phyloP scores from a whole-genome alignment of 495 filamentous ascomycete species.

The Schizothecium vesticola region DNA sequence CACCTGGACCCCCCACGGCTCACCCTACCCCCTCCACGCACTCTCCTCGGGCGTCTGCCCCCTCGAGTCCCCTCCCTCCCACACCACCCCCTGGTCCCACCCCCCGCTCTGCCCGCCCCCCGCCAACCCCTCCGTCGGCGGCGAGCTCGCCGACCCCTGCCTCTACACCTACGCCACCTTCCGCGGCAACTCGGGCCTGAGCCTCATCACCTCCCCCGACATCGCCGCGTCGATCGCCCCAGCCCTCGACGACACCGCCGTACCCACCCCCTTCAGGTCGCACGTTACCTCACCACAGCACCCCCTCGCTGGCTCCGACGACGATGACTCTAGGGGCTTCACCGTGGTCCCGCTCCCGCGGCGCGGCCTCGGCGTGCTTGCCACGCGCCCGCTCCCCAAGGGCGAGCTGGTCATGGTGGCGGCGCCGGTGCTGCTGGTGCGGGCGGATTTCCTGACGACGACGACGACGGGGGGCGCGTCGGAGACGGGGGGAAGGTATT shows the following conservation, averaged over 20 bases:
- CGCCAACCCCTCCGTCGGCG: conserved; percentile 2
- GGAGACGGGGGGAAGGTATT: conserved; percentile 2
- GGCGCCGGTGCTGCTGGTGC: conserved; percentile 24
- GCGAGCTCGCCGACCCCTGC: conserved; percentile 23
- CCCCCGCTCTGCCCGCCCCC: conserved; percentile 25
- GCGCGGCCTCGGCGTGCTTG: conserved; percentile 28
- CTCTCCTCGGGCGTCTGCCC: conserved; percentile 9
- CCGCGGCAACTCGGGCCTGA: conserved; percentile 22
- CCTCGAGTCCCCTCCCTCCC: not conserved
- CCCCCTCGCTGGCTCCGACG: not conserved
- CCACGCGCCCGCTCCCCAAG: conserved; percentile 16
- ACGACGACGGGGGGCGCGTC: not conserved
- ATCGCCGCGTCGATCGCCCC: conserved; percentile 20
- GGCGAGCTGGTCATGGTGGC: conserved; percentile 27
- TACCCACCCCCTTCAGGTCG: conserved; percentile 9
- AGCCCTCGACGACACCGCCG: conserved; percentile 21
- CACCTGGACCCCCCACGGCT: conserved; percentile 17
- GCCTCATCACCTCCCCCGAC: conserved; percentile 23
- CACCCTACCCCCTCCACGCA: conserved; percentile 1
- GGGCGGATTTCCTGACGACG: conserved; percentile 23
- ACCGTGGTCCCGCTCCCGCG: conserved; percentile 20
- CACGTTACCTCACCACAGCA: conserved; percentile 11
- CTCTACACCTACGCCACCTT: conserved; percentile 27
- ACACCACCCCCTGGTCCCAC: conserved; percentile 25
- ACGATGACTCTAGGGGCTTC: conserved; percentile 1